A percentile compares a stretch with the other conserved stretches of the same genome.
Conservation (phyloP, 129 eudicot genomes). For the Pulicaria dysenterica region DNA sequence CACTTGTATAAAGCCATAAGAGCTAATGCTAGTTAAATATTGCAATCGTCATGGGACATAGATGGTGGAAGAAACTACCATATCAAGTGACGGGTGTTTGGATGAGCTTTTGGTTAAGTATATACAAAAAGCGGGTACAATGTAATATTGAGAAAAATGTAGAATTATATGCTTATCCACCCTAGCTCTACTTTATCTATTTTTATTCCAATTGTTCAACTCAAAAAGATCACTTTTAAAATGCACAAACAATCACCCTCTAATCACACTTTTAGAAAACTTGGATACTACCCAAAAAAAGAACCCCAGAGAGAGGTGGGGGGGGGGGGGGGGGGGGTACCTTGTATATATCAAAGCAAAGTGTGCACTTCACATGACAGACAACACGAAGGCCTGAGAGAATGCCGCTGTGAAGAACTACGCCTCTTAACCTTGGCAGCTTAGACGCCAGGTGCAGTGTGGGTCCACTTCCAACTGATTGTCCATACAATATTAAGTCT, state of each 20-base stretch:
- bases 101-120: no score
- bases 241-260: background rate
- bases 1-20: constrained; percentile 73
- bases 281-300: background rate
- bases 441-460: constrained; percentile 89
- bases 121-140: no score
- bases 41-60: no score
- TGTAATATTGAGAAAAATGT: no score
- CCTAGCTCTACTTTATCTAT: background rate
- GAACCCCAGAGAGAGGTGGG: background rate
- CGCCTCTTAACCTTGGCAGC: constrained; percentile 92
- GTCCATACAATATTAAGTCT: constrained; percentile 85
- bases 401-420: constrained; percentile 95
- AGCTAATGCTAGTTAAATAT: no score
- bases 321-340: constrained; percentile 30
- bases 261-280: background rate
- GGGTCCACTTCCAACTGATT: constrained; percentile 98
- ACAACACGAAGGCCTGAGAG: constrained; percentile 98
- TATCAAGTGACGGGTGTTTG: no score
- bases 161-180: no score
- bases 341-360: constrained; percentile 86
- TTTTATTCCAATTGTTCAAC: background rate
- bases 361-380: constrained; percentile 74
- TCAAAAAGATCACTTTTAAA: background rate
- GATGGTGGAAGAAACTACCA: no score